Evolutionary conservation across 2,329 filamentous ascomycete genomes (phyloP), one percentile per base, ranked within the genome.

Genomic region (Arthrocladium fulminans): DNA sequence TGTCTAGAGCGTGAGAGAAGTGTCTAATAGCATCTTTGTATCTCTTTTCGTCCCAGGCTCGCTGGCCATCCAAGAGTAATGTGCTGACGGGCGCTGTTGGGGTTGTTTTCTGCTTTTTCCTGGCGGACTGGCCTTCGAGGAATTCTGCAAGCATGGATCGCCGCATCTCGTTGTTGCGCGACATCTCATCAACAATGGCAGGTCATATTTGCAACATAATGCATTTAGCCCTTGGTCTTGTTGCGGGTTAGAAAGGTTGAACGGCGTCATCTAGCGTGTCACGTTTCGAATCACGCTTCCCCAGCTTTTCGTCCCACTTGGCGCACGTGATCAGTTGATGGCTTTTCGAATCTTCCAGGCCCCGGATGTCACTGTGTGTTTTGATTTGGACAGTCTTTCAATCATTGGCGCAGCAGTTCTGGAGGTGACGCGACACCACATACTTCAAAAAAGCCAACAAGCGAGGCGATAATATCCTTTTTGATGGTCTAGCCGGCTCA

Each of bases 11-110:
- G 3, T 29, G 44, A 13, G 32, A 27, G 44, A 47, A 47, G 15
- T 24, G 24, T n/a, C 29, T 5, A 3, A 47, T 17, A 4, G 44
- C 44, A 27, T 19, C 22, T 19, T 49, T 22, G 24, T 53, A 55
- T 32, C 50, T 25, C 38, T 48, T 48, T 15, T 47, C 41, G 20
- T 42, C 49, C 25, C 34, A 40, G 22, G 53, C 52, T 10, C 20
- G 38, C 10, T 49, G 48, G 32, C 50, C 49, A 13, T 47, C 41
- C 10, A 44, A 13, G 3, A 54, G 29, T 3, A 54, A 24, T 13
- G 45, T 47, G 34, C 44, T 29, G n/a, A 47, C 23, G 29, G 44
- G 32, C 29, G 34, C 44, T 25, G 44, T 12, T 8, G 32, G 34
- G 34, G 10, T 27, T 12, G 44, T 17, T 24, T 32, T 47, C 23